Conservation (phyloP, 2,329 filamentous ascomycete species). For the Colletotrichum melonis region DNA sequence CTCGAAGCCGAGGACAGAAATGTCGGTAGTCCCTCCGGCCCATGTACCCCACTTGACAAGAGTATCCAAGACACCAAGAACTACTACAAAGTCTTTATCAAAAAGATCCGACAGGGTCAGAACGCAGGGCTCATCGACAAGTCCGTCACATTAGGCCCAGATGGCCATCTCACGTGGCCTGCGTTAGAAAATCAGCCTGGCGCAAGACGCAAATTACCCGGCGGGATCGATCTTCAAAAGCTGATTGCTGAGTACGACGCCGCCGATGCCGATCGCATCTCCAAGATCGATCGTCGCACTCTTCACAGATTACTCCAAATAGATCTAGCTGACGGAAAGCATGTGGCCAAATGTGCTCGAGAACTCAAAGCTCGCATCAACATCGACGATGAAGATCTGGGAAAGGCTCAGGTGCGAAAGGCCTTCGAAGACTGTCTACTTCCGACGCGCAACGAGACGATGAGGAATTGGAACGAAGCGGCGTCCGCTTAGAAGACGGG, state of each 20-base stretch:
- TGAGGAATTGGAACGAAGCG: not conserved
- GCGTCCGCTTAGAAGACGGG: not conserved
- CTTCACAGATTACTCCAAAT: not conserved
- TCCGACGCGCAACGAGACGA: not conserved
- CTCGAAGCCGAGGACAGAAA: too few relatives aligned
- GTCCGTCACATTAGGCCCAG: not conserved
- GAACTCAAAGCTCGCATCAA: not conserved
- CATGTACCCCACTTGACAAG: not conserved
- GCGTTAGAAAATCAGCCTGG: not conserved
- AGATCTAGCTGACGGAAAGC: not conserved
- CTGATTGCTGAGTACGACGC: not conserved
- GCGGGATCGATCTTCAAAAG: not conserved
- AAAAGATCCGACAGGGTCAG: not conserved
- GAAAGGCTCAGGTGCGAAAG: not conserved
- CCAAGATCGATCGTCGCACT: not conserved
- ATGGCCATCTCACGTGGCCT: not conserved
- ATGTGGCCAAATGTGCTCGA: not conserved
- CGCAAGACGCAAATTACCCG: not conserved
- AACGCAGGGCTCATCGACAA: not conserved
- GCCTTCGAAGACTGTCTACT: not conserved
- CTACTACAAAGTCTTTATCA: not conserved
- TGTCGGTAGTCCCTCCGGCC: not conserved
- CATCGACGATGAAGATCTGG: not conserved
- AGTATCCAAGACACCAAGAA: too few relatives aligned
- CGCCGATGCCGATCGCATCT: not conserved